Conservation (phyloP, 768 basidiomycete species). For the Dioszegia aurantiaca region DNA sequence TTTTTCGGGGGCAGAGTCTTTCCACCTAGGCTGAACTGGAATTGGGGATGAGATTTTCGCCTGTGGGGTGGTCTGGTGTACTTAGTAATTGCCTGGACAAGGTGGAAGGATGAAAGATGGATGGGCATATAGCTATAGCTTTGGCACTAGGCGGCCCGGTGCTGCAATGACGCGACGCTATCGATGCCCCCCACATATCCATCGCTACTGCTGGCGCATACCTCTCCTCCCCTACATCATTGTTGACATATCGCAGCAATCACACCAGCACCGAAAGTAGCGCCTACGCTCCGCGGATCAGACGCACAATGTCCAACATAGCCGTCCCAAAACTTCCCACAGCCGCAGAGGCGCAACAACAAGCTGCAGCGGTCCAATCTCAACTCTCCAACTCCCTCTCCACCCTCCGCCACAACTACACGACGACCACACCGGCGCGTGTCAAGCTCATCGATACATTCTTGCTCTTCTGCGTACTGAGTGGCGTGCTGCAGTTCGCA, state of each 20-base stretch:
- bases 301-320: neutral
- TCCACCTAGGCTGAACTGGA: too few relatives aligned
- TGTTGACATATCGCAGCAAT: neutral
- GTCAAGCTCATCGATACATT: conserved; percentile 94
- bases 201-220: neutral
- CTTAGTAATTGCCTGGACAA: too few relatives aligned
- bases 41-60: too few relatives aligned
- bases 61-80: too few relatives aligned
- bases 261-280: neutral
- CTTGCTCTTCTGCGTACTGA: conserved; percentile 84
- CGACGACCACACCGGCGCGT: conserved; percentile 69
- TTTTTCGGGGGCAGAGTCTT: too few relatives aligned
- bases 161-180: neutral
- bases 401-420: conserved; percentile 58
- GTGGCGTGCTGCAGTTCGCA: conserved; percentile 82
- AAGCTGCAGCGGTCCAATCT: conserved; percentile 11
- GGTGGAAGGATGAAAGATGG: too few relatives aligned
- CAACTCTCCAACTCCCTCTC: conserved; percentile 31
- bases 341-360: conserved; percentile 4
- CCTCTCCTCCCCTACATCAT: too few relatives aligned
- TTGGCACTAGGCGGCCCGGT: neutral
- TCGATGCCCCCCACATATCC: neutral
- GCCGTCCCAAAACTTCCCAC: neutral
- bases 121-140: neutral
- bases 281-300: neutral